These are phyloP conservation scores for Pichia terricola DNA, from an alignment of 1,139 yeast genomes.

Conservation along the genomic window DNA sequence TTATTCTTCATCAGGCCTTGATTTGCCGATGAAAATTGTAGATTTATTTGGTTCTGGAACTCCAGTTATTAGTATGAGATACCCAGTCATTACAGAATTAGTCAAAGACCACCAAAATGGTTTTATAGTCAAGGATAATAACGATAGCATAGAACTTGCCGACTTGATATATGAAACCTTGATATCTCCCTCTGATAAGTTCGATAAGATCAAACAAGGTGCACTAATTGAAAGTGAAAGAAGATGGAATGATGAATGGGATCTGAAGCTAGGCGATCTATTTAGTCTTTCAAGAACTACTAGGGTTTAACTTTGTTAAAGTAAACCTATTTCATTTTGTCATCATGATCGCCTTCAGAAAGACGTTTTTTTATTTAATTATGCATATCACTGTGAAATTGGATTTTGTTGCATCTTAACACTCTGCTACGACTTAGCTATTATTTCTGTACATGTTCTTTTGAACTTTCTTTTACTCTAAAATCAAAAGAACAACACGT, in stretches of 20 bases:
- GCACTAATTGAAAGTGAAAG: conserved; percentile 57
- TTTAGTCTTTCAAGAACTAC: conserved; percentile 3
- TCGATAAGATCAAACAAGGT: conserved; percentile 43
- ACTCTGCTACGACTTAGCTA: no score
- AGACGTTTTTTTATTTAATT: not conserved
- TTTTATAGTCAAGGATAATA: conserved; percentile 29
- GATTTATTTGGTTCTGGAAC: conserved; percentile 96
- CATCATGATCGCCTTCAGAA: not conserved
- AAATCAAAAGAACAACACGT: no score
- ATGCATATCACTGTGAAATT: no score
- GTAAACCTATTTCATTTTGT: not conserved
- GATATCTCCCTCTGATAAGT: conserved; percentile 19
- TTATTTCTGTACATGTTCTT: no score
- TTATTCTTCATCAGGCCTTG: conserved; percentile 85
- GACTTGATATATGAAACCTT: conserved; percentile 39
- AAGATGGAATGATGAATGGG: conserved; percentile 81
- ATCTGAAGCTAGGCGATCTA: conserved; percentile 20
- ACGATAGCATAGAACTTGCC: conserved; percentile 37
- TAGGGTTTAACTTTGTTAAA: not conserved
- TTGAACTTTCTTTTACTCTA: no score
- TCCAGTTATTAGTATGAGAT: conserved; percentile 75
- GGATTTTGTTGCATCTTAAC: no score
- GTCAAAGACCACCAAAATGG: conserved; percentile 42
- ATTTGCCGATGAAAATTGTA: conserved; percentile 93
- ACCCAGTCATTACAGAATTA: conserved; percentile 62